Evolutionary conservation across 495 filamentous ascomycete species (phyloP).

Genomic region (Aspergillus biplanus): DNA sequence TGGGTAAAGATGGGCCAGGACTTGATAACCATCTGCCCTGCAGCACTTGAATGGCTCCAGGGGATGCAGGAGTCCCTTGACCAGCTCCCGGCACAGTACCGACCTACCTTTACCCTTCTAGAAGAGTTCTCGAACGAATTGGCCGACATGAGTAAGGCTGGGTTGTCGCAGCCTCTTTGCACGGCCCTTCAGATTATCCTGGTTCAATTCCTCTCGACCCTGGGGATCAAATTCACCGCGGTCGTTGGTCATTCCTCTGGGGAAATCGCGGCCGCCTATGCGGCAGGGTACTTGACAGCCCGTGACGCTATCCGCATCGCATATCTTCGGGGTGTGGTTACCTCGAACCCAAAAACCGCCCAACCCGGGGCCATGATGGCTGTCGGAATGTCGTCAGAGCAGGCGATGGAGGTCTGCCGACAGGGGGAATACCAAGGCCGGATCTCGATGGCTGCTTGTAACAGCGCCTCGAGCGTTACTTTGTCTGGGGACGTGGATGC

Average conservation of each 20-base stretch:
- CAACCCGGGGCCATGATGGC: slow-evolving; percentile 64
- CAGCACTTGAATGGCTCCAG: slow-evolving; percentile 12
- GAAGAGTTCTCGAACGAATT: slow-evolving; percentile 20
- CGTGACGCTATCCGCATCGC: slow-evolving; percentile 52
- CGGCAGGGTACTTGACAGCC: slow-evolving; percentile 32
- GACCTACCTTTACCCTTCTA: slow-evolving; percentile 20
- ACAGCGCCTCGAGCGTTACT: slow-evolving; percentile 38
- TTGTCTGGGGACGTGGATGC: slow-evolving; percentile 39
- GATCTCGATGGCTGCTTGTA: slow-evolving; percentile 32
- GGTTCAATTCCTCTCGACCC: slow-evolving; percentile 42
- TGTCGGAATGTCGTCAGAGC: slow-evolving; percentile 41
- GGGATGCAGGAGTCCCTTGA: slow-evolving; percentile 20
- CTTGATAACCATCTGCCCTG: slow-evolving; percentile 13
- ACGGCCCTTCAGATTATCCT: slow-evolving; percentile 40
- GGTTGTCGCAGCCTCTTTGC: slow-evolving; percentile 51
- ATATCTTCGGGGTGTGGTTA: slow-evolving; percentile 52
- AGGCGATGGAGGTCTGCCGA: slow-evolving; percentile 35
- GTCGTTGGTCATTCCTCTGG: slow-evolving; percentile 48
- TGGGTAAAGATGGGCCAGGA: slow-evolving; percentile 33
- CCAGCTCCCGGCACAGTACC: slow-evolving; percentile 19
- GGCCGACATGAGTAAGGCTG: slow-evolving; percentile 35
- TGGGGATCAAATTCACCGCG: slow-evolving; percentile 48
- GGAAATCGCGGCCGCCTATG: slow-evolving; percentile 50
- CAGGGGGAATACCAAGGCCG: slow-evolving; percentile 21
- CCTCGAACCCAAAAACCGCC: too few relatives aligned